Conservation (phyloP, 1,284 basidiomycete genomes). For the Cutaneotrichosporon sp. region DNA sequence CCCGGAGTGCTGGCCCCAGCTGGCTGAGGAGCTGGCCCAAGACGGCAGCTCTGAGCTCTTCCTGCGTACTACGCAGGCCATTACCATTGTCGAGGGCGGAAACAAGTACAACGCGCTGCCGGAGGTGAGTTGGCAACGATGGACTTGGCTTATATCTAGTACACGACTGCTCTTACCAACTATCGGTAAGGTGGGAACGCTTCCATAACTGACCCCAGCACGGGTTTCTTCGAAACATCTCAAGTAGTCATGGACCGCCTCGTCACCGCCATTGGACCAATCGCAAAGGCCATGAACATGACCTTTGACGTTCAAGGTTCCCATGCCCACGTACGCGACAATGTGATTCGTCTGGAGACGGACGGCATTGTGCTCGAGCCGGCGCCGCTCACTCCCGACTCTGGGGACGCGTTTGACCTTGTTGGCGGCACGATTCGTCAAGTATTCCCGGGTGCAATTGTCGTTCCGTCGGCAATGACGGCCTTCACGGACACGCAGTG, state of each 20-base stretch:
- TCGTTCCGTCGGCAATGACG: constrained; percentile 20
- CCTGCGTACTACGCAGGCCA: constrained; percentile 19
- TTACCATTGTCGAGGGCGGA: constrained; percentile 20
- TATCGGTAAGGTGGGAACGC: constrained; percentile 1
- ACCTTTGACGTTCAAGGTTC: constrained; percentile 16
- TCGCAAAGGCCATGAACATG: constrained; percentile 13
- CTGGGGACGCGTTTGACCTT: constrained; percentile 13
- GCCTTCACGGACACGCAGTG: constrained; percentile 20
- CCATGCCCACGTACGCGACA: constrained; percentile 12
- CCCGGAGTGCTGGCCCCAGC: constrained; percentile 7
- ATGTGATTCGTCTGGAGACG: constrained; percentile 16
- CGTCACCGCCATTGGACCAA: constrained; percentile 7
- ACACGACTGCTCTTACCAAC: constrained; percentile 16
- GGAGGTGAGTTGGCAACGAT: constrained; percentile 5
- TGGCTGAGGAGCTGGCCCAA: constrained; percentile 4
- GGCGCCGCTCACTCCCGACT: constrained; percentile 17
- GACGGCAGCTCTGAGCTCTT: constrained; percentile 14
- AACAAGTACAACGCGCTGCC: constrained; percentile 27
- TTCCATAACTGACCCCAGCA: background rate
- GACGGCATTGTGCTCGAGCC: constrained; percentile 14
- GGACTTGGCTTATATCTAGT: background rate
- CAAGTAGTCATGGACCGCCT: constrained; percentile 14
- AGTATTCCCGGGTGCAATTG: constrained; percentile 15
- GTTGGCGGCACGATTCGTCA: constrained; percentile 21
- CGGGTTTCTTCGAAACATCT: constrained; percentile 17